Percentiles rank a stretch among this genome's conserved stretches.
These are phyloP conservation scores for Quercus phellos DNA, from an alignment of 331 rosid genomes.

Conservation along the genomic window DNA sequence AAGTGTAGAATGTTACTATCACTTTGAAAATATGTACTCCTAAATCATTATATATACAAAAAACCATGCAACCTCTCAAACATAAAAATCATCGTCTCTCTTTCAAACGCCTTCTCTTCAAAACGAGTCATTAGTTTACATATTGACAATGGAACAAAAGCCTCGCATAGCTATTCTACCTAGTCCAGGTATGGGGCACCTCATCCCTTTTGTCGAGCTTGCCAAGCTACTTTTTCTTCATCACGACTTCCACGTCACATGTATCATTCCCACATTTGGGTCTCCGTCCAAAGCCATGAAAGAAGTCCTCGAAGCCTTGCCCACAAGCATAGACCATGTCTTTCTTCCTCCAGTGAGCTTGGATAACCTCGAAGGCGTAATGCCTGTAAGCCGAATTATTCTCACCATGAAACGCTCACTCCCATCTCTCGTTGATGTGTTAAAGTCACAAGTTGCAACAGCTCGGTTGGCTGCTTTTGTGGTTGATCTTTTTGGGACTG, in stretches of 20 bases:
- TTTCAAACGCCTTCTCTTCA: background rate
- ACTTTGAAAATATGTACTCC: too few species aligned
- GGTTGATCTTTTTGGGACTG: background rate
- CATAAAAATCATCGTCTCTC: too few species aligned
- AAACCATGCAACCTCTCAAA: too few species aligned
- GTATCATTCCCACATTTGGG: conserved; percentile 37
- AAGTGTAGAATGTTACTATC: too few species aligned
- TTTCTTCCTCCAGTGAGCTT: conserved; percentile 15
- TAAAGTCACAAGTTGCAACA: background rate
- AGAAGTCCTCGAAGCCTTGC: conserved; percentile 20
- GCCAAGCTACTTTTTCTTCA: conserved; percentile 27
- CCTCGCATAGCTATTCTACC: conserved; percentile 31
- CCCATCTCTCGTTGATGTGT: background rate
- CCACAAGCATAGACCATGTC: too few species aligned
- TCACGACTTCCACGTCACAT: conserved; percentile 32
- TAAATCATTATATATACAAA: too few species aligned
- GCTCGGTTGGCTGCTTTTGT: background rate
- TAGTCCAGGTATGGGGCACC: conserved; percentile 40
- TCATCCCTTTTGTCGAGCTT: conserved; percentile 42
- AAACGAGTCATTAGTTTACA: too few species aligned
- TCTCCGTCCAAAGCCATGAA: conserved; percentile 26
- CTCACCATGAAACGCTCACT: background rate
- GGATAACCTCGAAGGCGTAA: background rate
- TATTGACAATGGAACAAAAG: background rate
- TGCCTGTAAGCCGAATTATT: too few species aligned